Base-by-base conservation (phyloP, 2,329 filamentous ascomycete genomes). In the Fusarium palustre region DNA sequence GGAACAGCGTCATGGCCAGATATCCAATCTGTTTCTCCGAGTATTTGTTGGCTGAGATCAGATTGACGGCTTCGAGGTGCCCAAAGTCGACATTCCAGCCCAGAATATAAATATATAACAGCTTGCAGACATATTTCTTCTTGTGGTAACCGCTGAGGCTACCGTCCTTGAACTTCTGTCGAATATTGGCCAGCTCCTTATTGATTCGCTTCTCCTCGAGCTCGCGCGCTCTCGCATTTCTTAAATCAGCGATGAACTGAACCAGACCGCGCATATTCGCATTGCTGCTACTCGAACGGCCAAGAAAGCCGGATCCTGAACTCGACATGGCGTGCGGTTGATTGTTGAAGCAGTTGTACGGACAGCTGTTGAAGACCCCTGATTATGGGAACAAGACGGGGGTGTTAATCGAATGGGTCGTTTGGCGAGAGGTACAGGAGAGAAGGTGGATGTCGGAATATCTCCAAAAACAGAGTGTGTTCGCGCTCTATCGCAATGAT, bases 61-160 rank as follows among this genome's bases (percentile, higher is more conserved):
- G 88, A 78, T 98, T 98, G 78, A 99, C 95, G 34, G 97, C 97
- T 83, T 99, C 96, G 72, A 99, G 89, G 79, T 99, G 96, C 58
- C 96, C 96, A 80, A 99, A 99, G 80, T 98, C 97, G 81, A 99
- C 95, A 79, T 99, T 95, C 92, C 96, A 99, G 49, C 96, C 96
- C 70, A 99, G 88, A 64, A 99, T 99, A 81, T 99, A 99, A 76
- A 99, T 98, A 81, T 99, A 99, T 66, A 99, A 86, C 73, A 99
- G 89, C 90, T 99, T 99, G 92, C 96, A 99, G 72, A 99, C 96
- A 79, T 99, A 99, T 92, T 99, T 99, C 88, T 99, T 99, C 86
- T 97, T 97, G 85, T 97, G 94, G 79, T 99, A 99, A 71, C 96
- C 97, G 78, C 91, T 97, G 61, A 99, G 84, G 77, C 87, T 96